Conservation (phyloP, 1,284 basidiomycete genomes). For the Ganoderma sinense region DNA sequence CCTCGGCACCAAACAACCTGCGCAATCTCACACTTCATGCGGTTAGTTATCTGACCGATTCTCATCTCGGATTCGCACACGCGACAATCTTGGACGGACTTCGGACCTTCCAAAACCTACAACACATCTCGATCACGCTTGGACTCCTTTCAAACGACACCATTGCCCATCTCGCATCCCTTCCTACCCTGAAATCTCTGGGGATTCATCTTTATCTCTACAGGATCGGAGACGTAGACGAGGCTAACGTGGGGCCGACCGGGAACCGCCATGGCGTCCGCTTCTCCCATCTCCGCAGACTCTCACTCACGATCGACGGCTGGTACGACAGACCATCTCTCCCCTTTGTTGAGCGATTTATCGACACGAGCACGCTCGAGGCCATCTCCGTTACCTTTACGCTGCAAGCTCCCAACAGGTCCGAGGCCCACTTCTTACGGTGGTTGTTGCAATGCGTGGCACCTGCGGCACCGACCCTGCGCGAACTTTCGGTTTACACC, state of each 20-base stretch:
- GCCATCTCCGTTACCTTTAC: background rate
- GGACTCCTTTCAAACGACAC: background rate
- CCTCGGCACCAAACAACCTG: background rate
- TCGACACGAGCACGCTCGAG: background rate
- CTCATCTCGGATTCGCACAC: background rate
- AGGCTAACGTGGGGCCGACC: background rate
- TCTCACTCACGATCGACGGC: background rate
- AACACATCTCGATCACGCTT: background rate
- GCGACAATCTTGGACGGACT: background rate
- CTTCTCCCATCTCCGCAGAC: background rate
- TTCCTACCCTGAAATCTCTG: background rate
- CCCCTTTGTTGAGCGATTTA: background rate
- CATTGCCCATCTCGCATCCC: constrained; percentile 3
- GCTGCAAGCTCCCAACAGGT: background rate
- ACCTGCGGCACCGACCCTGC: background rate
- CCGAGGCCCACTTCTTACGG: background rate
- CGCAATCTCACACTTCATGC: background rate
- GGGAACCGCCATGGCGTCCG: background rate
- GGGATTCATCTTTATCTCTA: background rate
- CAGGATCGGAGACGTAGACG: background rate
- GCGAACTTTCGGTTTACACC: background rate
- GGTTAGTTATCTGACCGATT: too few species aligned
- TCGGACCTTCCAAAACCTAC: background rate
- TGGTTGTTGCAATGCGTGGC: background rate
- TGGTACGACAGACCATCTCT: background rate